A percentile compares a stretch with the other conserved stretches of the same genome.
Conservation (phyloP, 2,329 filamentous ascomycete species). For the Corynespora cassiicola region DNA sequence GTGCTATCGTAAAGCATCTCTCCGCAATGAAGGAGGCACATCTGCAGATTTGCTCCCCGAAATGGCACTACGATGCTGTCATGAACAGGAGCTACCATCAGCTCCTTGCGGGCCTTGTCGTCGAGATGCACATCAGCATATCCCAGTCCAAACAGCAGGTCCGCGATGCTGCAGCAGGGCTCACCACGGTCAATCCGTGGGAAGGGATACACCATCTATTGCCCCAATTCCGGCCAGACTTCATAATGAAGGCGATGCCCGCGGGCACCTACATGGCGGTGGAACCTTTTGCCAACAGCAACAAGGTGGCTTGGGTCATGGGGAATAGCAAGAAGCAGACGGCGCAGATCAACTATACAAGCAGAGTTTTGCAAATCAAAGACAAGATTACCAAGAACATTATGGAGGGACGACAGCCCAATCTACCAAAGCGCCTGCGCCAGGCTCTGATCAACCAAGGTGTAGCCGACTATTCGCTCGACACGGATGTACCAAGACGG, state of each 20-base stretch:
- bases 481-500: constrained; percentile 11
- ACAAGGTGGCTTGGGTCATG: constrained; percentile 32
- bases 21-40: constrained; percentile 25
- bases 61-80: constrained; percentile 7
- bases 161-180: constrained; percentile 3
- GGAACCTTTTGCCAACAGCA: constrained; percentile 28
- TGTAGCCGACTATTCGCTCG: constrained; percentile 4
- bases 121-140: constrained; percentile 29
- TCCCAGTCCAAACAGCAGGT: constrained; percentile 5
- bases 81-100: constrained; percentile 34
- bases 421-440: constrained; percentile 19
- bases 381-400: constrained; percentile 13
- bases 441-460: constrained; percentile 6
- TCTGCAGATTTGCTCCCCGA: constrained; percentile 19
- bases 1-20: constrained; percentile 3
- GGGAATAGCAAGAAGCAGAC: background rate
- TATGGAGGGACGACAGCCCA: constrained; percentile 8
- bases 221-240: constrained; percentile 38
- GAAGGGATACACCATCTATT: constrained; percentile 32
- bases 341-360: constrained; percentile 6
- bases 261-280: constrained; percentile 22
- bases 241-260: constrained; percentile 38
- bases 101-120: constrained; percentile 21
- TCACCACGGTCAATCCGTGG: constrained; percentile 13
- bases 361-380: constrained; percentile 22